Evolutionary conservation across 139 green algal species (phyloP), one percentile per base, ranked within the genome.

Genomic region (Chlorella sp.): DNA sequence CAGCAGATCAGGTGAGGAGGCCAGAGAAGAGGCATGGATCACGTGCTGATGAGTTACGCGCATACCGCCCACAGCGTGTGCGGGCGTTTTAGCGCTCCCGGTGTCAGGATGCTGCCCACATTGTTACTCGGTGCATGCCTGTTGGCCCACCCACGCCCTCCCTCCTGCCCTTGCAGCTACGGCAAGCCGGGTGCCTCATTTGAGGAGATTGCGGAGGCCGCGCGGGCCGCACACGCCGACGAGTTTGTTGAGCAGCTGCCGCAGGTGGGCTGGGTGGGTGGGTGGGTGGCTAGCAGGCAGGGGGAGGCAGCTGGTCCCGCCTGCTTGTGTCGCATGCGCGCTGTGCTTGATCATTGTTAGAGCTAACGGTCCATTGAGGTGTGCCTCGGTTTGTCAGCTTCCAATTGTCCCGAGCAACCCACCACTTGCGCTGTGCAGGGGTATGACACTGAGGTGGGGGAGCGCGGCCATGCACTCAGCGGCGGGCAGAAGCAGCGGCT

Each of bases 1-100:
- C 93, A 98, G 81, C 96, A 98, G 88, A 97, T 98, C 51, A 85
- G 88, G 0, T 96, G 96, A 64, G 93, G 87, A 51, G 76, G 20
- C 65, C 60, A 19, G 82, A 77, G 7, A 82, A 74, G 3, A 87
- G 68, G 22, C 43, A 89, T n/a, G n/a, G n/a, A n/a, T n/a, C n/a
- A n/a, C n/a, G n/a, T n/a, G n/a, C n/a, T n/a, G n/a, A n/a, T n/a
- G n/a, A n/a, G n/a, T n/a, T n/a, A n/a, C n/a, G n/a, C n/a, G n/a
- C n/a, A n/a, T n/a, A n/a, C n/a, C n/a, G n/a, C n/a, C n/a, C n/a
- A n/a, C n/a, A n/a, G n/a, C n/a, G n/a, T n/a, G n/a, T n/a, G n/a
- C 64, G 76, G 89, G 70, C 76, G 92, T 48, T 83, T 91, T n/a
- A 44, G 89, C 11, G 78, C 84, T 2, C 44, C 74, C 74, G 6